Evolutionary conservation across 495 filamentous ascomycete genomes (phyloP).

Genomic region (Amphirosellinia nigrospora): DNA sequence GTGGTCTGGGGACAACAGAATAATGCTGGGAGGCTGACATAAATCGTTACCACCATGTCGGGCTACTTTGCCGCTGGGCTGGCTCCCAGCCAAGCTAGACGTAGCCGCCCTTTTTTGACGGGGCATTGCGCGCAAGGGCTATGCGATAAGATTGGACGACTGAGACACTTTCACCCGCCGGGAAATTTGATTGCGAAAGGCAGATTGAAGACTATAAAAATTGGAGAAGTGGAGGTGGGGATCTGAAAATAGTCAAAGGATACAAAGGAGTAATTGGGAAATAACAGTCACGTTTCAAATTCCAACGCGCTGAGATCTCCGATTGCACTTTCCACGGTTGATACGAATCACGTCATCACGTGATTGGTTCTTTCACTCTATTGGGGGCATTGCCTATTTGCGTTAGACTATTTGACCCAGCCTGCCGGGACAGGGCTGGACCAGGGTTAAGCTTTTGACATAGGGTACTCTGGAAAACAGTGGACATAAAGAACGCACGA

Average conservation of each 20-base stretch:
- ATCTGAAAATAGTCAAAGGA: not conserved
- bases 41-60: conserved; percentile 6
- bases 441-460: too few relatives aligned
- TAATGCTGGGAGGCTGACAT: not conserved
- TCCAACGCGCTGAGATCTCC: not conserved
- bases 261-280: not conserved
- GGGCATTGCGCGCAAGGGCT: not conserved
- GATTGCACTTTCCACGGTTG: not conserved
- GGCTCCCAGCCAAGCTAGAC: not conserved
- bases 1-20: not conserved
- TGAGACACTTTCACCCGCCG: not conserved
- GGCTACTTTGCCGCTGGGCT: conserved; percentile 4
- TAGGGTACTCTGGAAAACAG: not conserved
- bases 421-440: not conserved
- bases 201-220: not conserved
- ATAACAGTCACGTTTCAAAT: not conserved
- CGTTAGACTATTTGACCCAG: not conserved
- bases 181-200: not conserved
- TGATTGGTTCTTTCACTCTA: not conserved
- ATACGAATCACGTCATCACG: conserved; percentile 1
- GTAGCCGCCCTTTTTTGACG: conserved; percentile 11
- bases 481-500: too few relatives aligned
- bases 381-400: not conserved
- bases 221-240: not conserved
- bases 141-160: not conserved